Evolutionary conservation across 1,284 basidiomycete species (phyloP).

Genomic region (Trichosporon faecale): DNA sequence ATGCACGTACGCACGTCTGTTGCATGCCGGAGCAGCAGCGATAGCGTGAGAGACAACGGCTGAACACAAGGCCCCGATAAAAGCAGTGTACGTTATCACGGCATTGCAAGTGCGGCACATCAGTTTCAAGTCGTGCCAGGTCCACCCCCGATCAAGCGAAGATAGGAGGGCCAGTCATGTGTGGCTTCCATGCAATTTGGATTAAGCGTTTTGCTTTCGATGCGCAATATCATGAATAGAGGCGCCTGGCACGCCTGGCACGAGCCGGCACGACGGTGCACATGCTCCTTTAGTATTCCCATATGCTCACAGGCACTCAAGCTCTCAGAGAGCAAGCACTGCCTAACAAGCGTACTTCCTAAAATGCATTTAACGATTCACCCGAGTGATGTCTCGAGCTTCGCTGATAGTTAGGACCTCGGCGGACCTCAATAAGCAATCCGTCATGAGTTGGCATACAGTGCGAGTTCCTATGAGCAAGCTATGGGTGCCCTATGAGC

Average conservation of each 20-base stretch:
- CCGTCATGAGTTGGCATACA: neutral
- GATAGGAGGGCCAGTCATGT: neutral
- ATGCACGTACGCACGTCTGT: neutral
- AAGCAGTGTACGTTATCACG: constrained; percentile 8
- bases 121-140: constrained; percentile 1
- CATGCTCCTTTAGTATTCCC: neutral
- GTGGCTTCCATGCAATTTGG: neutral
- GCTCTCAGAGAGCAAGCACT: neutral
- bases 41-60: neutral
- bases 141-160: neutral
- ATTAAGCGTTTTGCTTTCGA: constrained; percentile 2
- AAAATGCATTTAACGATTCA: constrained; percentile 1
- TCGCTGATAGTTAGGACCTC: neutral
- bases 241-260: too few relatives aligned
- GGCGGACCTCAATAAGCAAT: neutral
- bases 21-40: neutral
- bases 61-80: neutral
- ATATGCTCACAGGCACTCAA: neutral
- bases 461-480: neutral
- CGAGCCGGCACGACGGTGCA: neutral
- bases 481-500: neutral
- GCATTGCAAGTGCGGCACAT: neutral
- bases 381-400: neutral
- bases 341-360: neutral
- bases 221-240: neutral